Evolutionary conservation across 2,329 filamentous ascomycete species (phyloP).

Genomic region (Pseudohalonectria lignicola): DNA sequence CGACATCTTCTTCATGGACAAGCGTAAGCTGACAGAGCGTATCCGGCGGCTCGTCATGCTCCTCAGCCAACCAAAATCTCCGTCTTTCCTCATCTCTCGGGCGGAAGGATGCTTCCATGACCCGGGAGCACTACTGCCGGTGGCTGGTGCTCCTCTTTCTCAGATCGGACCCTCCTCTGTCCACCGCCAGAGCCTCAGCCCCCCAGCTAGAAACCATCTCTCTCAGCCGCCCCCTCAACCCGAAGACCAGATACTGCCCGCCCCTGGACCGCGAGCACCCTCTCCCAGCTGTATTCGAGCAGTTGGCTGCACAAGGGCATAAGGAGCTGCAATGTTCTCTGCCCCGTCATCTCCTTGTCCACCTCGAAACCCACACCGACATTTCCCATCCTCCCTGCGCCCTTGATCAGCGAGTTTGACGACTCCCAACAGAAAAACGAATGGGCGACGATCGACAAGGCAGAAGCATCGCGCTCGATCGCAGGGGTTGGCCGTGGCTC

Average conservation of each 20-base stretch:
- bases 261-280: constrained; percentile 26
- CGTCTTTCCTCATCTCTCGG: constrained; percentile 4
- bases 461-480: not conserved
- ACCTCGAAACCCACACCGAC: not conserved
- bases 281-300: constrained; percentile 43
- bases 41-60: constrained; percentile 8
- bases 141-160: constrained; percentile 7
- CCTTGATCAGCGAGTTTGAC: constrained; percentile 42
- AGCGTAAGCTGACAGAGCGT: constrained; percentile 4
- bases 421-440: constrained; percentile 29
- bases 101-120: constrained; percentile 7
- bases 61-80: constrained; percentile 4
- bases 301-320: constrained; percentile 50
- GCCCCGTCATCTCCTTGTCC: constrained; percentile 14
- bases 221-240: constrained; percentile 4
- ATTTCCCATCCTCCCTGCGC: constrained; percentile 20
- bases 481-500: not conserved
- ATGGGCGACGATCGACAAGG: constrained; percentile 2
- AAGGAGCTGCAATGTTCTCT: constrained; percentile 40
- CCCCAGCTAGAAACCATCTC: constrained; percentile 1
- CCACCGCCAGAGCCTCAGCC: not conserved
- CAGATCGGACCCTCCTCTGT: not conserved
- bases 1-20: constrained; percentile 4
- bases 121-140: constrained; percentile 6
- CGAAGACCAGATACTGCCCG: constrained; percentile 5